phyloP scores from a whole-genome alignment of 768 basidiomycete genomes.

The Termitomyces sp. region DNA sequence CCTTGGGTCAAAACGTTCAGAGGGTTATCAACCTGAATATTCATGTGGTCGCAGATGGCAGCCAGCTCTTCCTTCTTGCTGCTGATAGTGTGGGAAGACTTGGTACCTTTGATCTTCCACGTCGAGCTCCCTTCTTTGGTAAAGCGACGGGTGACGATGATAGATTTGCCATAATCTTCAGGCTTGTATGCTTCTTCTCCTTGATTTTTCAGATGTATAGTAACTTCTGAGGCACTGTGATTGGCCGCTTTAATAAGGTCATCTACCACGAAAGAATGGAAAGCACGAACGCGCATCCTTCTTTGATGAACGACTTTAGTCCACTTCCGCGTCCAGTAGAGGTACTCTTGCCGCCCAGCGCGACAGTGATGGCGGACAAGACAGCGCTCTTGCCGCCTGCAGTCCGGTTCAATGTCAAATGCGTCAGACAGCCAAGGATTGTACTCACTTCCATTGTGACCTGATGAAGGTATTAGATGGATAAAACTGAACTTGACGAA shows the following conservation, averaged over 20 bases:
- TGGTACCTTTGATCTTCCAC: constrained; percentile 79
- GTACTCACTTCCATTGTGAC: constrained; percentile 81
- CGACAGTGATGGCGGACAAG: constrained; percentile 88
- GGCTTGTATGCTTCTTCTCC: constrained; percentile 88
- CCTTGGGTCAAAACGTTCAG: constrained; percentile 93
- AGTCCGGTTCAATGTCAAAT: not conserved
- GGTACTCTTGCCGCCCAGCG: constrained; percentile 90
- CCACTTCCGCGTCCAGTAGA: constrained; percentile 87
- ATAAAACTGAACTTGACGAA: not conserved
- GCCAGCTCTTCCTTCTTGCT: constrained; percentile 82
- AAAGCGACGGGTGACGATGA: constrained; percentile 80
- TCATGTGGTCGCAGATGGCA: constrained; percentile 92
- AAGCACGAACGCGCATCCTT: constrained; percentile 69
- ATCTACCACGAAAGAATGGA: not conserved
- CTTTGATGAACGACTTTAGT: constrained; percentile 81
- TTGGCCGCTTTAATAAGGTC: not conserved
- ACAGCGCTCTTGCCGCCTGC: constrained; percentile 96
- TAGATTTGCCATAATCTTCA: constrained; percentile 81
- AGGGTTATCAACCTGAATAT: constrained; percentile 95
- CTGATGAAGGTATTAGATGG: constrained; percentile 30
- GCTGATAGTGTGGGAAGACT: constrained; percentile 41
- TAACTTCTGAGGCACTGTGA: constrained; percentile 66
- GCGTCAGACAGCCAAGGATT: not conserved
- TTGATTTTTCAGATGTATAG: constrained; percentile 81
- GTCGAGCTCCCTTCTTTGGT: constrained; percentile 68